A percentile compares a stretch with the other conserved stretches of the same genome.
Evolutionary conservation across 1,284 basidiomycete species (phyloP).

Genomic region (Sphaerobolus stellatus): DNA sequence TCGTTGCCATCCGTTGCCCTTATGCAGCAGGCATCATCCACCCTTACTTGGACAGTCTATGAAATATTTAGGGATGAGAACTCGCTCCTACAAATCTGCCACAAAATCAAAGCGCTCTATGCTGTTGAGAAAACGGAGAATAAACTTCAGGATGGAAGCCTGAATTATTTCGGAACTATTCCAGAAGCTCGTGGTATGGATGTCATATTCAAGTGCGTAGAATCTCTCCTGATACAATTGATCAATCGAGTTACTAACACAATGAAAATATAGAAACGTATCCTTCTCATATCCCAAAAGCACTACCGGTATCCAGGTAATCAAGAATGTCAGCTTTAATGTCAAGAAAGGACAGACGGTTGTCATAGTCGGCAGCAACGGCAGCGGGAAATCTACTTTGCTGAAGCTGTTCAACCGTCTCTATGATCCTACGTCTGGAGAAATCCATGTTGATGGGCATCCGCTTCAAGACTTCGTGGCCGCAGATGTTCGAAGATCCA

Average conservation of each 20-base stretch:
- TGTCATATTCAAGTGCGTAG: slow-evolving; percentile 28
- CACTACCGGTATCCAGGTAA: slow-evolving; percentile 33
- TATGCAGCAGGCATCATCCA: slow-evolving; percentile 1
- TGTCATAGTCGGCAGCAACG: slow-evolving; percentile 48
- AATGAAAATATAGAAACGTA: slow-evolving; percentile 41
- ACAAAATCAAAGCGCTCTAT: too few relatives aligned
- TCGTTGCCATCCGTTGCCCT: slow-evolving; percentile 6
- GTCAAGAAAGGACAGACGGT: slow-evolving; percentile 48
- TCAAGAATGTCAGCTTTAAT: slow-evolving; percentile 41
- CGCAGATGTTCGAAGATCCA: slow-evolving; percentile 37
- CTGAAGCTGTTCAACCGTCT: slow-evolving; percentile 44
- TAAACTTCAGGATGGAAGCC: too few relatives aligned
- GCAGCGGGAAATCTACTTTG: slow-evolving; percentile 46
- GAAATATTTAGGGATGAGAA: too few relatives aligned
- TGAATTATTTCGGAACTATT: too few relatives aligned
- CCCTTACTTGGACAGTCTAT: too few relatives aligned
- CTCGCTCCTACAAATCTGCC: too few relatives aligned
- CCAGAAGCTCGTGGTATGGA: slow-evolving; percentile 14
- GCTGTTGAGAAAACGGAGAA: too few relatives aligned
- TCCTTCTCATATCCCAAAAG: slow-evolving; percentile 48
- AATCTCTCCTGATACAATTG: neutral
- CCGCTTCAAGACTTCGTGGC: slow-evolving; percentile 36
- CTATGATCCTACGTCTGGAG: slow-evolving; percentile 42
- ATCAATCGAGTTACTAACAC: too few relatives aligned
- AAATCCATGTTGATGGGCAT: slow-evolving; percentile 40